Evolutionary conservation across 306 rosid species (phyloP).

Genomic region (Carpinus fangiana): DNA sequence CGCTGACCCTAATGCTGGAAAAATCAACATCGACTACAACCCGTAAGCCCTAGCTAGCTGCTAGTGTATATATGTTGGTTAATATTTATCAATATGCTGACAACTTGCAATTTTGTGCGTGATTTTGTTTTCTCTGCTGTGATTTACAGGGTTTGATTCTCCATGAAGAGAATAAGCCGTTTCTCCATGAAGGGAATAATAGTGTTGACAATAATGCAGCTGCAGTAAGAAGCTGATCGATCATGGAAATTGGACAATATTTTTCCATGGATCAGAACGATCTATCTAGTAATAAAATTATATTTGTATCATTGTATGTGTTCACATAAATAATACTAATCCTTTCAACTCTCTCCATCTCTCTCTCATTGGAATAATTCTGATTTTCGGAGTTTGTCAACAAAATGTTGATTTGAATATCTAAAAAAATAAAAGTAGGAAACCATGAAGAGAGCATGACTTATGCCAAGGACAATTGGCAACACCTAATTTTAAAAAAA

Average conservation of each 20-base stretch:
- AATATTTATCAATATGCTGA: too few species aligned
- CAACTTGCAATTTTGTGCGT: too few species aligned
- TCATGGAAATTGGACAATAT: neutral
- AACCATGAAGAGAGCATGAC: too few species aligned
- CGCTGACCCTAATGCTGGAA: slow-evolving; percentile 29
- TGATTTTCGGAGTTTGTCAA: too few species aligned
- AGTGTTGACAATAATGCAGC: neutral
- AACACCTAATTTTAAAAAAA: too few species aligned
- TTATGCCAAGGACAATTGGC: too few species aligned
- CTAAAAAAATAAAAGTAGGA: too few species aligned
- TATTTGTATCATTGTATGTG: too few species aligned
- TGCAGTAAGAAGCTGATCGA: neutral
- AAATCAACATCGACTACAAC: slow-evolving; percentile 22
- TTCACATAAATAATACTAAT: too few species aligned
- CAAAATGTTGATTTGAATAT: too few species aligned
- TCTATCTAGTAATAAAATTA: neutral
- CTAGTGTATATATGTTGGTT: neutral
- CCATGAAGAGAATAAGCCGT: neutral
- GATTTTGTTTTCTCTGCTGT: neutral
- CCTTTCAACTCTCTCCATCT: too few species aligned
- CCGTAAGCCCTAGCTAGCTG: neutral
- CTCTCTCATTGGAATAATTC: too few species aligned
- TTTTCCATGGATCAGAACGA: neutral
- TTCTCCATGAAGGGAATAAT: neutral
- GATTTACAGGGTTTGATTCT: neutral